Evolutionary conservation across 1,284 basidiomycete species (phyloP), one percentile per base, ranked within the genome.

Genomic region (Trichosporon ovoides): DNA sequence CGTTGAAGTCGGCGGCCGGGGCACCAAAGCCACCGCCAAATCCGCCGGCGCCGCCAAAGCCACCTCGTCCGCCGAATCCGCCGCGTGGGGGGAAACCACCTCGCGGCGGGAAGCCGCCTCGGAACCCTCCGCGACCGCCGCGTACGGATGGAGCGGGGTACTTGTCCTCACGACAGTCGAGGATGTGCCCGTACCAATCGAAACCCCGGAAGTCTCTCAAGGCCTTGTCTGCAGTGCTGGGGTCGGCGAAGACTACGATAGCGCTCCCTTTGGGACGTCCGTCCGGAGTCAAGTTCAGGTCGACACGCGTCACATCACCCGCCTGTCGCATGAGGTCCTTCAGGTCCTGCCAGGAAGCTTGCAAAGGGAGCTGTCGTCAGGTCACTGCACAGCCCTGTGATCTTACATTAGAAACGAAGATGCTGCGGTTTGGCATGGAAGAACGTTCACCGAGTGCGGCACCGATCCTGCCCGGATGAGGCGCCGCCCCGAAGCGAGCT

Each of bases 271-370:
- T 96, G 33, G 93, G 89, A 16, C 88, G 84, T 16, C 95, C 95
- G 77, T 98, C 93, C 18, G 86, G 85, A 59, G 86, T 87, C 67
- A 93, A 88, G 69, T 93, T 92, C 68, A 97, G 88, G 74, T 98
- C 94, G 57, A 95, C 92, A 38, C 94, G 85, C 61, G 96, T 85
- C 68, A 97, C 92, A 71, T 89, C 91, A 24, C 95, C 94, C 38
- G 94, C 91, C 33, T 89, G 85, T 56, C 94, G 86, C 85, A 98
- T 97, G 33, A 98, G 81, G 75, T 98, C 94, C 76, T 98, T 98
- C 59, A 98, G 81, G 74, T 98, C 95, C 77, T 98, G 95, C 95
- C 95, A 98, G 38, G 91, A 91, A 33, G 92, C 92, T 77, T 93
- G 91, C 71, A 90, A 90, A 1, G 94, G 95, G 20, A 97, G 78